A percentile compares a stretch with the other conserved stretches of the same genome.
Conservation (phyloP, 805 yeast species). For the Candida morakotiae region DNA sequence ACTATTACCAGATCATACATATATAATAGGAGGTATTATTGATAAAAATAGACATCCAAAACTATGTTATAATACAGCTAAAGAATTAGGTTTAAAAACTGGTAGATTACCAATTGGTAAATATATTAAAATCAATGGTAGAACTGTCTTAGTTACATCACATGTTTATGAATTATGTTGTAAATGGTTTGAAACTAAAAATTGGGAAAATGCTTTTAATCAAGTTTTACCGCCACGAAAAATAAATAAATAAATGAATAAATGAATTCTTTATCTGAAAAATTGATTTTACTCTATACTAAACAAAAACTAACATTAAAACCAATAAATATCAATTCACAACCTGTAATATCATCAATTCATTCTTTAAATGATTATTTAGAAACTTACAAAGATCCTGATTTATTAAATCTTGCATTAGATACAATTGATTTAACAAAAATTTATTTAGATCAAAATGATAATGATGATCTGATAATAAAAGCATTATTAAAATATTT, state of each 20-base stretch:
- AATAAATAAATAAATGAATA: conserved; percentile 13
- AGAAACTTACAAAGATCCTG: conserved; percentile 13
- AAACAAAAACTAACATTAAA: conserved; percentile 5
- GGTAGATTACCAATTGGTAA: conserved; percentile 85
- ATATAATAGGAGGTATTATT: conserved; percentile 92
- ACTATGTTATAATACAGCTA: conserved; percentile 79
- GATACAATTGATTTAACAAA: conserved; percentile 57
- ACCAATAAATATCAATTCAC: not conserved
- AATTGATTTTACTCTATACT: conserved; percentile 7
- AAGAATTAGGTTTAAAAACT: conserved; percentile 62
- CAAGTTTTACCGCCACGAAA: conserved; percentile 84
- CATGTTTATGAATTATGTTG: conserved; percentile 90
- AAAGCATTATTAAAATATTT: conserved; percentile 40
- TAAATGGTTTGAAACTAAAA: conserved; percentile 67
- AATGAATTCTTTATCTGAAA: conserved; percentile 7
- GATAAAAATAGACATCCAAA: conserved; percentile 88
- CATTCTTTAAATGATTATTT: conserved; percentile 2
- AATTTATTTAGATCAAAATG: conserved; percentile 48
- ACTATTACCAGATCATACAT: conserved; percentile 67
- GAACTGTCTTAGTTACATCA: conserved; percentile 87
- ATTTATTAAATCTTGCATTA: conserved; percentile 47
- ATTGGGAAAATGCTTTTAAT: conserved; percentile 87
- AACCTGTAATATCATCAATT: conserved; percentile 3
- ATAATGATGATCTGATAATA: conserved; percentile 35
- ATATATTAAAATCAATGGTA: conserved; percentile 74